These are phyloP conservation scores for Harrya chromipes DNA, from an alignment of 768 basidiomycete genomes.

Conservation along the genomic window DNA sequence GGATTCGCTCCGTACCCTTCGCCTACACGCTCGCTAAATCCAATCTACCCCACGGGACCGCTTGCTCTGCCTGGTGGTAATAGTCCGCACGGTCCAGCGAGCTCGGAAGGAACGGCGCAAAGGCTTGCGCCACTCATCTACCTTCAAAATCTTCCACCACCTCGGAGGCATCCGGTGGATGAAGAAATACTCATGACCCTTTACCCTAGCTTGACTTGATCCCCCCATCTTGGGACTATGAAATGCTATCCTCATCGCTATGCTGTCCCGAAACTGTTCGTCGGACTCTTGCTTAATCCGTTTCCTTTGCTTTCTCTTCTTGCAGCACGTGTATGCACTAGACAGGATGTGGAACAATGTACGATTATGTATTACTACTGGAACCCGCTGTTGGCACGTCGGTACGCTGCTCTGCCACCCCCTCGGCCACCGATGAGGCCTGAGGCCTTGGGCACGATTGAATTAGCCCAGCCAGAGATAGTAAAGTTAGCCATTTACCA, in stretches of 20 bases:
- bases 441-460: no score
- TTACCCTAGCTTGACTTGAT: slow-evolving; percentile 32
- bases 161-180: slow-evolving; percentile 66
- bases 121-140: slow-evolving; percentile 62
- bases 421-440: not conserved
- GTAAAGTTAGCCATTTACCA: not conserved
- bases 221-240: slow-evolving; percentile 7
- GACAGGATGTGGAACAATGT: slow-evolving; percentile 22
- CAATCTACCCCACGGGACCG: slow-evolving; percentile 1
- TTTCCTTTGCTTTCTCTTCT: slow-evolving; percentile 16
- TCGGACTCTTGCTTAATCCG: slow-evolving; percentile 7
- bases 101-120: slow-evolving; percentile 22
- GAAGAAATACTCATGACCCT: slow-evolving; percentile 68
- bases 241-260: slow-evolving; percentile 11
- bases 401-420: not conserved
- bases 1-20: slow-evolving; percentile 34
- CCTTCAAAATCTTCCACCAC: slow-evolving; percentile 56
- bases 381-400: not conserved
- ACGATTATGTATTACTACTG: slow-evolving; percentile 13
- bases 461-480: no score
- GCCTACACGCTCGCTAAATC: slow-evolving; percentile 18
- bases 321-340: slow-evolving; percentile 24
- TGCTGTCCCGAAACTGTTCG: slow-evolving; percentile 2
- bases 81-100: not conserved
- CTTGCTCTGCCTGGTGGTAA: slow-evolving; percentile 1